Base-by-base conservation (phyloP, 2,329 filamentous ascomycete species). In the Ophiosphaerella narmari region DNA sequence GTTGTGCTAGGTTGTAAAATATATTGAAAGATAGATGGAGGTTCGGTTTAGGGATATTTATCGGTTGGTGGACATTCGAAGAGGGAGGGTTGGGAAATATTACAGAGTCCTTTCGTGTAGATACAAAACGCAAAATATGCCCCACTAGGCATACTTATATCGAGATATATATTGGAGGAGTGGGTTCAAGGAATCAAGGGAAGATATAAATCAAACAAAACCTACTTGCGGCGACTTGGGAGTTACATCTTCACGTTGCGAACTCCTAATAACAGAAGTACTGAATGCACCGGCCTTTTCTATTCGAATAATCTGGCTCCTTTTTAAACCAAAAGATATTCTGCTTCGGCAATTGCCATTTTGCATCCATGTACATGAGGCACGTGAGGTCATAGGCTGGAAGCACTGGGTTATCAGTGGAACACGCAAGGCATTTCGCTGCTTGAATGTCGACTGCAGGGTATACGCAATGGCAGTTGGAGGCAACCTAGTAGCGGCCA, bases 341-440 rank as follows among this genome's bases (percentile, higher is more conserved):
- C 46, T 50, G 31, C 26, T 45, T 46, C 36, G 43, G 36, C 8
- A 43, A 39, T 43, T 46, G 48, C 51, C 47, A 46, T 57, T 49
- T 34, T 39, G 49, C 9, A 48, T 32, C 62, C 57, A 65, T 44
- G 55, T 62, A 51, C 47, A 63, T 2, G 55, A 64, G 43, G 67
- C 68, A 72, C 67, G 67, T 72, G 68, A 71, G 60, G 38, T 46
- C 5, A 48, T 43, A 42, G 46, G 49, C 39, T 54, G 52, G 52
- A 66, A 42, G 55, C 48, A 54, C 44, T 59, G 62, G 18, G 52
- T 50, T 42, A 53, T 38, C 44, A 36, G 54, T 31, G 57, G 45
- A 44, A 59, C 47, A 26, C 54, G 57, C 9, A 44, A 40, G 9
- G 54, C 23, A 23, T 36, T 42, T 44, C 37, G 43, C 21, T 50